Conservation (phyloP, 331 rosid genomes). For the Pyrus hybrid region DNA sequence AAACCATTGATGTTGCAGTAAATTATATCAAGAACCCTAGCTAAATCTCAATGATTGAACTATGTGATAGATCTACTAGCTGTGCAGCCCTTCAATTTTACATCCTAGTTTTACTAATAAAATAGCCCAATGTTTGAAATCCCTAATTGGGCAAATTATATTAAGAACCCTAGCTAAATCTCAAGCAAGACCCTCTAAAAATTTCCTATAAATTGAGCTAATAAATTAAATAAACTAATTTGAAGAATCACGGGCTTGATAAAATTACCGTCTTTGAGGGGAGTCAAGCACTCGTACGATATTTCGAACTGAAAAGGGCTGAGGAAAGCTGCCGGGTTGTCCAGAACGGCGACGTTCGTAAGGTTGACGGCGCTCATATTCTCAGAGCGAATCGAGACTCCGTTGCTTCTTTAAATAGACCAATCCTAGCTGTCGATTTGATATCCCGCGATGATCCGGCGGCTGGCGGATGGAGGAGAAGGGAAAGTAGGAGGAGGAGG, state of each 20-base stretch:
- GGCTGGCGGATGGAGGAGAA: not conserved
- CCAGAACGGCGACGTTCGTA: conserved; percentile 27
- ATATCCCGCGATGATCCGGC: not conserved
- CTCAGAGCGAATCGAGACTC: not conserved
- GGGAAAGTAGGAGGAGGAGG: not conserved
- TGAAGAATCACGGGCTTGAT: not conserved
- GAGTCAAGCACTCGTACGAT: conserved; percentile 38
- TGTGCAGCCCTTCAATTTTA: not conserved
- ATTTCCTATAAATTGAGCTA: not conserved
- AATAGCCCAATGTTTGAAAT: not conserved
- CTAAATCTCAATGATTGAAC: no score
- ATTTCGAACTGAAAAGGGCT: conserved; percentile 46
- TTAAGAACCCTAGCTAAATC: not conserved
- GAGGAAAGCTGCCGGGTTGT: conserved; percentile 31
- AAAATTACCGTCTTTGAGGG: conserved; percentile 32
- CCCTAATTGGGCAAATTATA: not conserved
- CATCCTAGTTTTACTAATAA: not conserved
- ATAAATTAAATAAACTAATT: not conserved
- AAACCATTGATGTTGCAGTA: not conserved
- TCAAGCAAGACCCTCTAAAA: no score
- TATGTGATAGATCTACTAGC: not conserved
- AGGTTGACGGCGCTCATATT: conserved; percentile 36
- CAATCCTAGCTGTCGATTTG: conserved; percentile 3
- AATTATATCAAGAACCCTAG: no score
- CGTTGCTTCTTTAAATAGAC: not conserved